Evolutionary conservation across 495 filamentous ascomycete species (phyloP), one percentile per base, ranked within the genome.

Genomic region (Clavariopsis aquatica): DNA sequence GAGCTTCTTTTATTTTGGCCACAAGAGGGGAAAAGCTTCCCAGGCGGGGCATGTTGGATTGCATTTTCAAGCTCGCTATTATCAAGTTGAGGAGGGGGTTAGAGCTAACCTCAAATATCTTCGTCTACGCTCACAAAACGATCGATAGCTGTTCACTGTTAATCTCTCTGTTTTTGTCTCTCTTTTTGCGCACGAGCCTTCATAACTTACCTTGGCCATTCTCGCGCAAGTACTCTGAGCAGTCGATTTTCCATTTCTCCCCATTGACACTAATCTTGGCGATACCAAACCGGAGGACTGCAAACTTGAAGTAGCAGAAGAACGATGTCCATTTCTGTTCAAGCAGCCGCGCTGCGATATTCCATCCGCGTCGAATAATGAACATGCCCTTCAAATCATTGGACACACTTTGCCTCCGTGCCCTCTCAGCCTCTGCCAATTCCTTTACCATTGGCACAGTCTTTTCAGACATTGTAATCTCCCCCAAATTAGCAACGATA

Each of bases 201-300:
- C 5, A 9, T 4, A 8, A 55, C 65, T 45, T 62, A 71, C 69
- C 60, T 65, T 53, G 19, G 12, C 69, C 69, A 31, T 62, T 57
- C 45, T 71, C 69, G 2, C 60, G 36, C 55, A 68, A 20, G 20
- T 43, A 58, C 15, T 61, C 69, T 12, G 41, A 46, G 19, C 59
- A 61, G 27, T 71, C 69, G 19, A 71, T 51, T 31, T 68, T 71
- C 69, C 69, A 71, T n/a, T 58, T 62, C 5, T 43, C 22, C 15
- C 53, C 51, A 4, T 61, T 20, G 10, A 66, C 59, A 2, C 62
- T 22, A 7, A 70, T 28, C 26, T 62, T 22, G 1, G 54, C 38
- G 9, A 60, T 36, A 19, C 68, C 64, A 61, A 64, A 67, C 12
- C 63, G 53, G 20, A 62, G 26, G n/a, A 70, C 45, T 13, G 52